phyloP scores from a whole-genome alignment of 2,329 filamentous ascomycete species.

The Fusarium protoensiforme region DNA sequence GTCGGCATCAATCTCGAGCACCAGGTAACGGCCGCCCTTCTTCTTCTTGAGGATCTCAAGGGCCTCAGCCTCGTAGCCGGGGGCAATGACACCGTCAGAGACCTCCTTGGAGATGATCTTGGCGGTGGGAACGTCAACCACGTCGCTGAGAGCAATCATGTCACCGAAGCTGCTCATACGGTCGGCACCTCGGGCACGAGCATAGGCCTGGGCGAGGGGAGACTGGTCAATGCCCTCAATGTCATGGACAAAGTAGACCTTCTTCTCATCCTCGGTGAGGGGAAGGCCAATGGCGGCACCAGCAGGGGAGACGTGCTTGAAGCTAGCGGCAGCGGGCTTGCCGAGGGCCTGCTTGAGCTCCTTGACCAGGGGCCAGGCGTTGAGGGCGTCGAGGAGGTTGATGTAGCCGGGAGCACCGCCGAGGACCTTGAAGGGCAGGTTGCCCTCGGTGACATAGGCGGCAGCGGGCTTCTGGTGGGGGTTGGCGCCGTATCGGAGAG shows the following conservation, averaged over 20 bases:
- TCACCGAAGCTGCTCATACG: constrained; percentile 99
- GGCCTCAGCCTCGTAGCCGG: constrained; percentile 85
- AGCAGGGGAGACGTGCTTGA: constrained; percentile 98
- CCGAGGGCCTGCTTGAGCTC: constrained; percentile 91
- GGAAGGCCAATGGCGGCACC: constrained; percentile 94
- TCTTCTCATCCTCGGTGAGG: constrained; percentile 86
- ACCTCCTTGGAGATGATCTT: constrained; percentile 99
- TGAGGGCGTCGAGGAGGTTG: constrained; percentile 95
- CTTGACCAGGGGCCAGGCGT: constrained; percentile 97
- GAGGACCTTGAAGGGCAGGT: constrained; percentile 94
- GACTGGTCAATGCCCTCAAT: constrained; percentile 90
- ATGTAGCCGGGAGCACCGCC: constrained; percentile 93
- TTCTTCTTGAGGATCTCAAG: constrained; percentile 96
- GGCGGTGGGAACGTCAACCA: constrained; percentile 91
- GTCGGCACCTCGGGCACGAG: constrained; percentile 93
- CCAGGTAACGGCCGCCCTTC: constrained; percentile 96
- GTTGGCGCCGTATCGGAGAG: constrained; percentile 95
- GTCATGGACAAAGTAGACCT: constrained; percentile 98
- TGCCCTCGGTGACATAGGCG: constrained; percentile 77
- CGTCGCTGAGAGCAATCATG: constrained; percentile 90
- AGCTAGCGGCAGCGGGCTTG: constrained; percentile 92
- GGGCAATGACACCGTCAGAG: constrained; percentile 95
- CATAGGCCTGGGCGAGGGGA: constrained; percentile 91
- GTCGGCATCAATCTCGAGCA: constrained; percentile 91
- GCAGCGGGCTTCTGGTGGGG: constrained; percentile 98